Base-by-base conservation (phyloP, 352 stramenopile species). In the Phytophthora brassicae region DNA sequence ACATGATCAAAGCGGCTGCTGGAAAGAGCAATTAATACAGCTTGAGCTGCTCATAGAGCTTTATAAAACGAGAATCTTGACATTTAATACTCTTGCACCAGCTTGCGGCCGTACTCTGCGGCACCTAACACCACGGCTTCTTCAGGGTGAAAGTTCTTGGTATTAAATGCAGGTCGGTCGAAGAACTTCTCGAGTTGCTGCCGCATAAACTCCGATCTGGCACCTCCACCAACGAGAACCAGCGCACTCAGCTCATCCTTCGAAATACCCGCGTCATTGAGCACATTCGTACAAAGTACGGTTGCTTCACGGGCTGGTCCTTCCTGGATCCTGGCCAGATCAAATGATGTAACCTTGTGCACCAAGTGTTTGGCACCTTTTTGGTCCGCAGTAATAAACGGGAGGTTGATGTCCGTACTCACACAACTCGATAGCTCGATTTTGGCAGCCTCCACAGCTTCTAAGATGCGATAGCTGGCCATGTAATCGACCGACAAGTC, bases 341-440 rank as follows among this genome's bases (percentile, higher is more conserved):
- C 75, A 28, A 81, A 87, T 5, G 71, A 63, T 9, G 81, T 79
- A 4, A 92, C 36, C 50, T 74, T 83, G 36, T 89, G 83, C 16
- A 89, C 74, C 22, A 90, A 67, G 49, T 92, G 83, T 51, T 89
- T 90, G 36, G 79, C 83, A 2, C 83, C 83, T 0, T 71, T 87
- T 19, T 66, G 64, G 53, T 92, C 75, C 2, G 83, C 83, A 0
- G 83, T 92, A 61, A 92, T 89, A 58, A 92, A 92, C 39, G 83
- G 83, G 0, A 92, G 67, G 56, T 92, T 89, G 36, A 90, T 74
- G 24, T 89, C 81, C 2, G 77, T 89, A 53, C 60, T 81, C 19
- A 51, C 51, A 1, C 73, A 72, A 36, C 64, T 79, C 16, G 79
- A 89, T 12, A 92, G 65, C 57, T 92, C 83, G 20, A 80, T 77